phyloP scores from a whole-genome alignment of 2,329 filamentous ascomycete genomes.

The Cadophora gregata region DNA sequence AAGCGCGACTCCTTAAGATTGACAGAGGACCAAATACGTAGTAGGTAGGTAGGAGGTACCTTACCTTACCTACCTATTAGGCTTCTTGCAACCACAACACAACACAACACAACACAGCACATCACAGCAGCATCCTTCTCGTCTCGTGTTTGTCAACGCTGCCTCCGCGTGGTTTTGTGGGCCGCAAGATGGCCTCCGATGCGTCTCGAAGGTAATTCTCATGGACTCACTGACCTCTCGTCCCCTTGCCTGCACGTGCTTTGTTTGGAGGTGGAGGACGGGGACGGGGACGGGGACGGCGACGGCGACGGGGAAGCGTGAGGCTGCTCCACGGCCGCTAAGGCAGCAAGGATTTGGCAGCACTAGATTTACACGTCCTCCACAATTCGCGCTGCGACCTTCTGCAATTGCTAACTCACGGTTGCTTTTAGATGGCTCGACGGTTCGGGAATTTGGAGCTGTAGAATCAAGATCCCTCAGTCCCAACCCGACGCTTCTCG shows the following conservation, averaged over 20 bases:
- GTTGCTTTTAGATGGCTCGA: conserved; percentile 41
- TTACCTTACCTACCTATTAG: too few relatives aligned
- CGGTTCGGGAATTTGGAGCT: conserved; percentile 42
- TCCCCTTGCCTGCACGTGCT: conserved; percentile 28
- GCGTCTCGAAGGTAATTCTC: conserved; percentile 40
- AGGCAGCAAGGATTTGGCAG: conserved; percentile 12
- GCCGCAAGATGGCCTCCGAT: conserved; percentile 37
- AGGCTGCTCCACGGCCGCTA: conserved; percentile 18
- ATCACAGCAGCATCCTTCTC: too few relatives aligned
- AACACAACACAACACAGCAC: too few relatives aligned
- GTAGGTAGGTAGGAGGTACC: too few relatives aligned
- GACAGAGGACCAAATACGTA: too few relatives aligned
- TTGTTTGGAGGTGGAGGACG: neutral
- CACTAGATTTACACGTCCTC: conserved; percentile 20
- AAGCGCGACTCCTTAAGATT: too few relatives aligned
- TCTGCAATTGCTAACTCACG: conserved; percentile 27
- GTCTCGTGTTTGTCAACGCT: too few relatives aligned
- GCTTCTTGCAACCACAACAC: too few relatives aligned
- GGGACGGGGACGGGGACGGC: neutral
- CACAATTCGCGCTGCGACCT: conserved; percentile 13
- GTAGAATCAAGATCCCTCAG: conserved; percentile 43
- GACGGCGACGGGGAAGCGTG: neutral
- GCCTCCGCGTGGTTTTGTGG: conserved; percentile 19
- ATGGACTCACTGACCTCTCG: conserved; percentile 10
- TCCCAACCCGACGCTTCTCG: conserved; percentile 28